Percentiles rank a stretch among this genome's conserved stretches.
phyloP scores from a whole-genome alignment of 129 eudicot species.

The Kitagawia praeruptora region DNA sequence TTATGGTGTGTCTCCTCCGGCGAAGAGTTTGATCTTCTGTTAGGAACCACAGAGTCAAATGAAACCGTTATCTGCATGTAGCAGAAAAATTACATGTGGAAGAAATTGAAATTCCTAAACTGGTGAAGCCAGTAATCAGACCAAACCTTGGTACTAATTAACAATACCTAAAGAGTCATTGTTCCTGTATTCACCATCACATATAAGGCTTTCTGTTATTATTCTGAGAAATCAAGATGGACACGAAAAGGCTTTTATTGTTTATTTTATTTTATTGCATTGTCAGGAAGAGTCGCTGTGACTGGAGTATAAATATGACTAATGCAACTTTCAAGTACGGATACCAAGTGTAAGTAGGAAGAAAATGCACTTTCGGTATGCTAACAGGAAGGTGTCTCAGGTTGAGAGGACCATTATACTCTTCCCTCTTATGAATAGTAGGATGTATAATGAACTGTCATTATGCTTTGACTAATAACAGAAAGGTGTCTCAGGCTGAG shows the following conservation, averaged over 20 bases:
- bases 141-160: neutral
- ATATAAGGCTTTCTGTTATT: neutral
- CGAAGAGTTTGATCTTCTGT: constrained; percentile 38
- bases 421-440: neutral
- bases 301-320: too few relatives aligned
- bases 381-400: too few relatives aligned
- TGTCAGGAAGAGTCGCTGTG: too few relatives aligned
- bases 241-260: neutral
- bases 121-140: neutral
- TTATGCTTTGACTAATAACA: too few relatives aligned
- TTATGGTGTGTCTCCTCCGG: constrained; percentile 28
- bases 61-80: constrained; percentile 2
- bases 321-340: too few relatives aligned
- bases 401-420: too few relatives aligned
- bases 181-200: neutral
- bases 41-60: constrained; percentile 3
- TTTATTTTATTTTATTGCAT: too few relatives aligned
- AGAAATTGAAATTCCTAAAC: neutral
- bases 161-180: neutral
- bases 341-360: too few relatives aligned
- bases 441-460: neutral
- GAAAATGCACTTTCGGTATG: too few relatives aligned
- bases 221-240: neutral
- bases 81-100: neutral
- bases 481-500: neutral